Evolutionary conservation across 2,329 filamentous ascomycete species (phyloP), one percentile per base, ranked within the genome.

Genomic region (Penicillium paneum): DNA sequence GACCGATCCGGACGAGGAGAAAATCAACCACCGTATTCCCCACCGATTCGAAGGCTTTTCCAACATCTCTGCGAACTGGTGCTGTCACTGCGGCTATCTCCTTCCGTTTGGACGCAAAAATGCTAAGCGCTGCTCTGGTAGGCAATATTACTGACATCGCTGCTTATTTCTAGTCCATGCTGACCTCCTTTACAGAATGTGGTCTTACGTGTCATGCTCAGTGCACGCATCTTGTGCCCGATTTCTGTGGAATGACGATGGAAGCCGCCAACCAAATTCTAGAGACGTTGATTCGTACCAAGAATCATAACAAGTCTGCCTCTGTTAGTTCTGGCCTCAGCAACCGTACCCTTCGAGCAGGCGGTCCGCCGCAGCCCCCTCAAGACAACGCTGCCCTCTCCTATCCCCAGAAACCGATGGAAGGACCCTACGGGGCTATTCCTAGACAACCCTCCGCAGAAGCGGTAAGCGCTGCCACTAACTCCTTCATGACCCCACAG

Each of bases 211-310:
- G 90, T 59, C 94, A 99, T 74, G 87, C 91, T 19, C 83, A 89
- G 55, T 99, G 94, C 74, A 90, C 91, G 19, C 94, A 99, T 74
- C 84, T 99, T 63, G 93, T 99, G 31, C 94, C 94, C 19, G 94
- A 99, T 73, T 99, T 99, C 76, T 99, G 94, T 72, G 94, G 94
- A 64, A 99, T 99, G 91, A 95, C 91, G 28, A 97, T 97, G 94
- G 89, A 94, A 54, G 89, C 90, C 35, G 94, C 94, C 40, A 97
- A 97, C 72, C 86, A 95, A 69, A 97, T 99, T 61, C 75, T 97
- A 51, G 88, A 91, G 60, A 90, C 92, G 46, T 89, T 97, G 64
- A 85, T 90, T 67, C 86, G 85, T 46, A 87, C 89, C 56, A 95
- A 92, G 76, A 84, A 86, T 68, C 83, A 85, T 80, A 88, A 74